A percentile compares a stretch with the other conserved stretches of the same genome.
phyloP scores from a whole-genome alignment of 2,329 filamentous ascomycete species.

The Penicillium sp. region DNA sequence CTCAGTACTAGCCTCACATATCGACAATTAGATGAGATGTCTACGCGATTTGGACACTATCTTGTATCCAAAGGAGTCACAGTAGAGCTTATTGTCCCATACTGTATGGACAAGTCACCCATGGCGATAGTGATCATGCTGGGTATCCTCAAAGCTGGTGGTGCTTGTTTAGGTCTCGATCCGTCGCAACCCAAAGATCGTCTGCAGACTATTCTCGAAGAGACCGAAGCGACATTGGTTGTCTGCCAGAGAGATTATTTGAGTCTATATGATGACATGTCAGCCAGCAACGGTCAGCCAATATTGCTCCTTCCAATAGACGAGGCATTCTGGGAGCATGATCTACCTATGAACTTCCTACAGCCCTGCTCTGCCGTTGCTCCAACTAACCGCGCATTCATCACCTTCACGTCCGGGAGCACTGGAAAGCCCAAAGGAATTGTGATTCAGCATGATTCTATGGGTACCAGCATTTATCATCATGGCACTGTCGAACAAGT shows the following conservation, averaged over 20 bases:
- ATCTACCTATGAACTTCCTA: too few species aligned
- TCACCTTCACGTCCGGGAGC: background rate
- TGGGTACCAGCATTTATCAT: background rate
- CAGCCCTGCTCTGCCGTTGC: background rate
- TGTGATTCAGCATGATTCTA: background rate
- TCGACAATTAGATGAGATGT: background rate
- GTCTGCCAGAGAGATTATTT: background rate
- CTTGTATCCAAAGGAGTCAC: background rate
- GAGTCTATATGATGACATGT: background rate
- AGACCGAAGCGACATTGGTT: background rate
- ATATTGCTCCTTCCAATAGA: background rate
- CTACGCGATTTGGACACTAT: background rate
- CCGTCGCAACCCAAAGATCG: background rate
- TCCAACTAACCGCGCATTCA: background rate
- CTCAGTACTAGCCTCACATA: background rate
- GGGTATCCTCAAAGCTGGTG: background rate
- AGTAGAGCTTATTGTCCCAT: background rate
- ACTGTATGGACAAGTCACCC: background rate
- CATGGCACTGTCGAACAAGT: background rate
- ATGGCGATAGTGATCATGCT: background rate
- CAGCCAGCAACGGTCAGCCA: background rate
- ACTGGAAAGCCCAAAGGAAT: background rate
- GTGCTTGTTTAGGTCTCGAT: background rate
- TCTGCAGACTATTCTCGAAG: background rate
- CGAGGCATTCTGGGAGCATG: too few species aligned